Evolutionary conservation across 2,329 filamentous ascomycete species (phyloP).

Genomic region (Fusarium sp.): DNA sequence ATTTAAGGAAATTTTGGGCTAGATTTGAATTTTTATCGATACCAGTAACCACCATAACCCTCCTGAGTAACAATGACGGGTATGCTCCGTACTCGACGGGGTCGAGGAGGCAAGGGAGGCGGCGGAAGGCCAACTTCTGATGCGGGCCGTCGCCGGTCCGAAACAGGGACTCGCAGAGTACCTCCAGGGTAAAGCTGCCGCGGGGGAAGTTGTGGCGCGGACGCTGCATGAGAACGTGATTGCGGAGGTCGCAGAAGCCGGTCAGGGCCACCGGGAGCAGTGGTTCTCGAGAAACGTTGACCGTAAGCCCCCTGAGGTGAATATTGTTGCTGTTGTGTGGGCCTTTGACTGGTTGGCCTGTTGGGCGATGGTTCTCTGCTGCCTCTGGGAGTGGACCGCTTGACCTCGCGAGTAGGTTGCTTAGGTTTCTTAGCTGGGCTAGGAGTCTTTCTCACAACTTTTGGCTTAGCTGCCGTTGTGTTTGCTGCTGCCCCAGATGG

Average conservation of each 20-base stretch:
- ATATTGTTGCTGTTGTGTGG: background rate
- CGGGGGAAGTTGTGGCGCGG: constrained; percentile 32
- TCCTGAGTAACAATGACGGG: constrained; percentile 50
- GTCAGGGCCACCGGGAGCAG: constrained; percentile 12
- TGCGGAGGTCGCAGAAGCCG: constrained; percentile 14
- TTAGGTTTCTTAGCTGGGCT: constrained; percentile 26
- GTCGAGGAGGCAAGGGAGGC: constrained; percentile 46
- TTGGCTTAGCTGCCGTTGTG: constrained; percentile 19
- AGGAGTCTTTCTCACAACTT: constrained; percentile 35
- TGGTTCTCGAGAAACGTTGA: constrained; percentile 13
- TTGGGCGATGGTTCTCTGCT: constrained; percentile 45
- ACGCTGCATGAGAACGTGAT: constrained; percentile 11
- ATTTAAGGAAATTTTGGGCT: constrained; percentile 29
- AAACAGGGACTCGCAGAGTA: constrained; percentile 17
- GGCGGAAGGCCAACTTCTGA: constrained; percentile 44
- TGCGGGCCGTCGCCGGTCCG: constrained; percentile 27
- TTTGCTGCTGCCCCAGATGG: constrained; percentile 4
- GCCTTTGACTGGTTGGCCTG: constrained; percentile 25
- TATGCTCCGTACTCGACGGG: constrained; percentile 45
- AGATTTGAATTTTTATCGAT: constrained; percentile 36
- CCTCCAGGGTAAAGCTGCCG: constrained; percentile 27
- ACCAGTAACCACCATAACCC: constrained; percentile 35
- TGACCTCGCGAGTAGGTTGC: constrained; percentile 32
- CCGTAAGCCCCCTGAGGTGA: constrained; percentile 11
- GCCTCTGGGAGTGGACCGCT: constrained; percentile 30